Conservation (phyloP, 2,329 filamentous ascomycete genomes). For the Hypomyces perniciosus region DNA sequence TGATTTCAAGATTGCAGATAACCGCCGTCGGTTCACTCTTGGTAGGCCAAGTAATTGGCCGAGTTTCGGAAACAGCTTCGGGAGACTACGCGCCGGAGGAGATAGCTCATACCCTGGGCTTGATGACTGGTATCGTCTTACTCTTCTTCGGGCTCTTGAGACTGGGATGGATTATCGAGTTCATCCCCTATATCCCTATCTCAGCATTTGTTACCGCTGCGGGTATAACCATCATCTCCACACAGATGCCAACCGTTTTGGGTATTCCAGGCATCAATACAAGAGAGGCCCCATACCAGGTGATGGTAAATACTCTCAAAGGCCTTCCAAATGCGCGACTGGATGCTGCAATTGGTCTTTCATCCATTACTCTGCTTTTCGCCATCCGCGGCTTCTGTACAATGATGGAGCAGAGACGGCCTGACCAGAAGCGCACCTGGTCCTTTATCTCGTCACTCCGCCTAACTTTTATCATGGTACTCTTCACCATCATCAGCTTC, state of each 20-base stretch:
- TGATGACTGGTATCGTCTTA: conserved; percentile 40
- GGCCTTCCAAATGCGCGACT: conserved; percentile 40
- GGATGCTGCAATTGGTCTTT: conserved; percentile 68
- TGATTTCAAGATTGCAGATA: conserved; percentile 39
- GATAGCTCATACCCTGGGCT: conserved; percentile 38
- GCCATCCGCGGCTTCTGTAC: conserved; percentile 55
- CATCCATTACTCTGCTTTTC: conserved; percentile 61
- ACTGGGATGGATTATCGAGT: conserved; percentile 46
- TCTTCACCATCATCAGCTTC: conserved; percentile 70
- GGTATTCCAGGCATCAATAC: conserved; percentile 41
- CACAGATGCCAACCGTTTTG: conserved; percentile 39
- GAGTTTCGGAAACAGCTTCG: conserved; percentile 30
- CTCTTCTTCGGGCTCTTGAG: conserved; percentile 40
- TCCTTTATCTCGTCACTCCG: conserved; percentile 71
- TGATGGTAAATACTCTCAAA: conserved; percentile 39
- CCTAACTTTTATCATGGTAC: conserved; percentile 67
- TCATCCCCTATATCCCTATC: conserved; percentile 45
- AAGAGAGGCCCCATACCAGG: conserved; percentile 38
- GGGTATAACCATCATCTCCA: conserved; percentile 44
- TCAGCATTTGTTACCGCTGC: conserved; percentile 46
- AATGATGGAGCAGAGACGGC: conserved; percentile 54
- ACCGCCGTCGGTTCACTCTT: conserved; percentile 47
- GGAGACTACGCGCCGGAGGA: conserved; percentile 31
- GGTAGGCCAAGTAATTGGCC: conserved; percentile 40
- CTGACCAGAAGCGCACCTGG: conserved; percentile 56